Percentiles rank a stretch among this genome's conserved stretches.
These are phyloP conservation scores for Coccomyxa subellipsoidea DNA, from an alignment of 163 green algal species.

Conservation along the genomic window DNA sequence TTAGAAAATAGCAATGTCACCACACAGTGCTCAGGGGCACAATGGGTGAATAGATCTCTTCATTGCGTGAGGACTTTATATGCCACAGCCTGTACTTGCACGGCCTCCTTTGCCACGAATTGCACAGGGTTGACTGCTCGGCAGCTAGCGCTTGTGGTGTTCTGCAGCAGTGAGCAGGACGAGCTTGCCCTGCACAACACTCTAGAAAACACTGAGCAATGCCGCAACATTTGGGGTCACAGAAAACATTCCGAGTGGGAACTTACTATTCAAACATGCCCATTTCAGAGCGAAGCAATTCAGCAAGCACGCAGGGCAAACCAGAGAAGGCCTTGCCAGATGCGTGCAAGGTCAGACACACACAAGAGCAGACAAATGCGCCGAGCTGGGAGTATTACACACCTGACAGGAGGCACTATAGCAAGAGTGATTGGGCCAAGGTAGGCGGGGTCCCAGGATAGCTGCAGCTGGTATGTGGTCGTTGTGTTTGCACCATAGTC, in stretches of 20 bases:
- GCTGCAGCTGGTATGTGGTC: slow-evolving; percentile 22
- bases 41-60: neutral
- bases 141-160: slow-evolving; percentile 1
- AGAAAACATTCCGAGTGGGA: neutral
- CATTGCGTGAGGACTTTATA: slow-evolving; percentile 26
- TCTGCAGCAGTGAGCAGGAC: slow-evolving; percentile 3
- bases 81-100: slow-evolving; percentile 26
- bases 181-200: slow-evolving; percentile 3
- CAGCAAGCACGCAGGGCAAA: too few species aligned
- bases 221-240: neutral
- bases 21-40: neutral
- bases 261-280: neutral
- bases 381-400: too few species aligned
- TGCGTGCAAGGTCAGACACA: too few species aligned
- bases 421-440: slow-evolving; percentile 18
- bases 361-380: neutral
- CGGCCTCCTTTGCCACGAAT: slow-evolving; percentile 23
- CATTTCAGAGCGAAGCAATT: neutral
- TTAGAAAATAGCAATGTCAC: neutral
- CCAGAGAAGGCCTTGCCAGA: too few species aligned
- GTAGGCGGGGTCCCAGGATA: slow-evolving; percentile 25
- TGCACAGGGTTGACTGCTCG: slow-evolving; percentile 15
- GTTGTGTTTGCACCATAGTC: slow-evolving; percentile 14
- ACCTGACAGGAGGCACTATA: neutral
- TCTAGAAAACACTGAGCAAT: neutral